A percentile compares a stretch with the other conserved stretches of the same genome.
Evolutionary conservation across 306 rosid species (phyloP).

Genomic region (Sindora glabra): DNA sequence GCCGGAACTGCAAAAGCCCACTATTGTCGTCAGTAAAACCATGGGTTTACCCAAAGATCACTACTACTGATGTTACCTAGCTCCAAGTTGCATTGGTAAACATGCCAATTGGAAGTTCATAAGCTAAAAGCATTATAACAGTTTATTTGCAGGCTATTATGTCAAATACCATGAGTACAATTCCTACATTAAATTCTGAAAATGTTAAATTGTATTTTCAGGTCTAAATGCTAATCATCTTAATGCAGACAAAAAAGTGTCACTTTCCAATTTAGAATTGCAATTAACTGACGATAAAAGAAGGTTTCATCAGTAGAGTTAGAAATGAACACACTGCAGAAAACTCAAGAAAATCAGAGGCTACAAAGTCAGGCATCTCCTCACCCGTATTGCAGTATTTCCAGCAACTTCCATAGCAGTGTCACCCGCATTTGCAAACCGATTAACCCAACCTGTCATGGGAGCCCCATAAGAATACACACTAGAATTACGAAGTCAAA

Average conservation of each 20-base stretch:
- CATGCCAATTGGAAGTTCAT: neutral
- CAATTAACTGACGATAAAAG: neutral
- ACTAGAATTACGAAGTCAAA: too few relatives aligned
- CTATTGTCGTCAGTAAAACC: constrained; percentile 1
- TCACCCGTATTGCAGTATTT: constrained; percentile 76
- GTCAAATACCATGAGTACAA: too few relatives aligned
- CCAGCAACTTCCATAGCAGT: constrained; percentile 98
- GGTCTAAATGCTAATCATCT: neutral
- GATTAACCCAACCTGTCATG: constrained; percentile 93
- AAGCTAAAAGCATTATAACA: neutral
- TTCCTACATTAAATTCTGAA: neutral
- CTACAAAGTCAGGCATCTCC: constrained; percentile 20
- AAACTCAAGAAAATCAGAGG: neutral
- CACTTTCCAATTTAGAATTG: neutral
- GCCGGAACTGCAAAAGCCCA: constrained; percentile 66
- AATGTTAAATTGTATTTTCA: neutral
- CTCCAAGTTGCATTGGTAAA: neutral
- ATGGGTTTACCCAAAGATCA: neutral
- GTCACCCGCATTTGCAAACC: constrained; percentile 99
- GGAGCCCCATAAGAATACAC: constrained; percentile 18
- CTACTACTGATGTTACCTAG: neutral
- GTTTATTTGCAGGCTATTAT: too few relatives aligned
- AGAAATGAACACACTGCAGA: neutral
- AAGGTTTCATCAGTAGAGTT: neutral
- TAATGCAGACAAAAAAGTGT: neutral